Evolutionary conservation across 305 asterid genomes (phyloP), one percentile per base, ranked within the genome.

Genomic region (Withania somnifera): DNA sequence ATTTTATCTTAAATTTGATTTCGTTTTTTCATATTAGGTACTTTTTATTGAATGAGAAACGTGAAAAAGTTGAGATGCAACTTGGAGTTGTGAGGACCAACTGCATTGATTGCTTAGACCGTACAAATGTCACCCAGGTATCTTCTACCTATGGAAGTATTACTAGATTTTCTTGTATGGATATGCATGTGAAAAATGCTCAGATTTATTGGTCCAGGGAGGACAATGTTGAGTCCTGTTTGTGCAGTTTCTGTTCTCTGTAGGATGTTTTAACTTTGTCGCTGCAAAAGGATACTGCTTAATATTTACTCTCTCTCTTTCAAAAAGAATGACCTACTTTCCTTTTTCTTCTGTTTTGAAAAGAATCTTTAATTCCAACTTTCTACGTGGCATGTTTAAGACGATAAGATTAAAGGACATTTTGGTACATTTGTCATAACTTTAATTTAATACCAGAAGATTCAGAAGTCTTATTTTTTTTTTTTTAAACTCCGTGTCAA

Each of bases 41-140:
- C 89, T 92, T 94, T 81, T 87, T 97, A 89, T 86, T 93, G 84
- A 95, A 93, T 87, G 98, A 95, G 86, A 97, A 93, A 84, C 97
- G 97, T 80, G 97, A 97, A 84, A 97, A 93, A 79, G 92, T 93
- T 86, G 99, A 97, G 88, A 86, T 82, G 56, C 99, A 97, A 88
- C 85, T 87, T 81, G 99, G 99, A 82, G 90, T 90, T 77, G 96
- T 95, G 86, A 90, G 99, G 92, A 92, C 99, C 87, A 97, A 97
- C 89, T 97, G 99, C 89, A 92, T 97, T 82, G 99, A 95, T 85
- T 97, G 99, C 88, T 90, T 97, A 89, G 99, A 97, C 90, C 96
- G 98, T 58, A 95, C 99, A 81, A 97, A 97, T 94, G 98, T 97
- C 81, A 97, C 99, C 84, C 99, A 97, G 98, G 99, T 95, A 88